These are phyloP conservation scores for Ceratocystis lukuohia DNA, from an alignment of 2,329 filamentous ascomycete species.

Conservation along the genomic window DNA sequence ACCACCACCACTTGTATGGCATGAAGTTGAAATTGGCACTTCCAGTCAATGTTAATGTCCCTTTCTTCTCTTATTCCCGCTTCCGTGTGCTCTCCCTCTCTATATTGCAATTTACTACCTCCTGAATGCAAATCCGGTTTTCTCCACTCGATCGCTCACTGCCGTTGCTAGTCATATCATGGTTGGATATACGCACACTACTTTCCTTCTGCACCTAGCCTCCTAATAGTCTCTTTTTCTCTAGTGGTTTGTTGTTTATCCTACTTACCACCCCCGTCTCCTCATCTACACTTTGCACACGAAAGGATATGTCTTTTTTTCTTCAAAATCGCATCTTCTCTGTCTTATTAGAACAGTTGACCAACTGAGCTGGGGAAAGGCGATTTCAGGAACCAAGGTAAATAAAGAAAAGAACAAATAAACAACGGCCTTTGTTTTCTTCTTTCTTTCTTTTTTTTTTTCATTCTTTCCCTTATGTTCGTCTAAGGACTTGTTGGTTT, in stretches of 20 bases:
- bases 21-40: not conserved
- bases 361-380: too few relatives aligned
- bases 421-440: not conserved
- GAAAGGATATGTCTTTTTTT: not conserved
- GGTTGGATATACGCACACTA: not conserved
- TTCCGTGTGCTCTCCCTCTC: not conserved
- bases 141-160: not conserved
- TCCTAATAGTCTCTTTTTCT: slow-evolving; percentile 8
- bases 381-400: not conserved
- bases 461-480: not conserved
- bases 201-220: not conserved
- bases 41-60: slow-evolving; percentile 13
- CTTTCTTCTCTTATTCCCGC: not conserved
- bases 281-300: not conserved
- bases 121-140: not conserved
- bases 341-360: too few relatives aligned
- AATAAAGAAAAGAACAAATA: not conserved
- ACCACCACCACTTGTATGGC: not conserved
- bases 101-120: not conserved
- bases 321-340: too few relatives aligned
- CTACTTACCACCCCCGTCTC: not conserved
- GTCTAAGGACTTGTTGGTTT: not conserved
- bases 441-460: too few relatives aligned
- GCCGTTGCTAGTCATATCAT: too few relatives aligned
- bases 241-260: not conserved